Conservation (phyloP, 495 filamentous ascomycete genomes). For the Penicillium argentinense region DNA sequence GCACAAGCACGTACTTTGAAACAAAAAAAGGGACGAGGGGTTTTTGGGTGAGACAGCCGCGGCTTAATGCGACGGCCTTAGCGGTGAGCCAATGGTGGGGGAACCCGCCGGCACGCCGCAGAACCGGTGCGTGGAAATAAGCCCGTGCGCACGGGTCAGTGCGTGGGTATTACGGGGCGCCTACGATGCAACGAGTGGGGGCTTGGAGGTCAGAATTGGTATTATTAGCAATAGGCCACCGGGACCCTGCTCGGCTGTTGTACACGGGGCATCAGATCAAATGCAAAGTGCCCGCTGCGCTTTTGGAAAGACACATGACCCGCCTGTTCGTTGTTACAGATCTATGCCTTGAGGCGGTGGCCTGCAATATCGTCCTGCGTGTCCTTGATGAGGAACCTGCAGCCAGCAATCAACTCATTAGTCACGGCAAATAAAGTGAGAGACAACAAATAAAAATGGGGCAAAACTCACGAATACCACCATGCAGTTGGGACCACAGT, state of each 20-base stretch:
- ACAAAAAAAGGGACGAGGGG: conserved; percentile 35
- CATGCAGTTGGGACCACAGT: conserved; percentile 86
- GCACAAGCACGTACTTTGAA: conserved; percentile 18
- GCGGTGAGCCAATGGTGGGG: conserved; percentile 34
- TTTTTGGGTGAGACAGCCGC: conserved; percentile 25
- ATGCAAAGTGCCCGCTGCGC: conserved; percentile 1
- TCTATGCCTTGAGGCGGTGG: conserved; percentile 49
- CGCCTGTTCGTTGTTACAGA: not conserved
- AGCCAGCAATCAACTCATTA: conserved; percentile 16
- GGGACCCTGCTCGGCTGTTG: conserved; percentile 12
- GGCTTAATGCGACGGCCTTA: conserved; percentile 31
- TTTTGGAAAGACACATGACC: conserved; percentile 2
- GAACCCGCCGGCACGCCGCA: conserved; percentile 5
- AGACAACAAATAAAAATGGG: conserved; percentile 1
- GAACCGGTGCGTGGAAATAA: conserved; percentile 16
- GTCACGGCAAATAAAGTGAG: conserved; percentile 10
- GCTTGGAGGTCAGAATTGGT: conserved; percentile 4
- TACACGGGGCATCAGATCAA: conserved; percentile 6
- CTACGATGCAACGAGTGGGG: conserved; percentile 9
- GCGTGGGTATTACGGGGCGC: conserved; percentile 17
- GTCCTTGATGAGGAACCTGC: conserved; percentile 76
- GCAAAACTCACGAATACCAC: conserved; percentile 86
- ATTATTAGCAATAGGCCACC: conserved; percentile 17
- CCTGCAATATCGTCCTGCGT: conserved; percentile 70
- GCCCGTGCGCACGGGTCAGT: not conserved